Conservation (phyloP, 2,329 filamentous ascomycete species). For the Curvularia verruculosa region DNA sequence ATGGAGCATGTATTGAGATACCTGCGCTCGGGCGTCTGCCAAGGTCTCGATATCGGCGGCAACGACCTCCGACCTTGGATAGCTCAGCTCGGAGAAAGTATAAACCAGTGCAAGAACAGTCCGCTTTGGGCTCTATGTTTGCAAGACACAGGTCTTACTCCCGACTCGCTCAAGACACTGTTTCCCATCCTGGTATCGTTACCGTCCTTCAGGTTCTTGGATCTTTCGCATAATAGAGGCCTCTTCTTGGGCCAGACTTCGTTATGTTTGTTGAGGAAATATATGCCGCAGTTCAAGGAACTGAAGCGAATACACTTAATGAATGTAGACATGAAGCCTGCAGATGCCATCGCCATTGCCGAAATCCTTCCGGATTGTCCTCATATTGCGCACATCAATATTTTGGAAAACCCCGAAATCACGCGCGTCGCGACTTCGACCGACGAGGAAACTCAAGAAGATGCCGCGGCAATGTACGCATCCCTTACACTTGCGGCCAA, state of each 20-base stretch:
- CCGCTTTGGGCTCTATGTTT: constrained; percentile 82
- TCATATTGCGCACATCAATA: constrained; percentile 81
- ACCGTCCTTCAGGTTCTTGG: constrained; percentile 81
- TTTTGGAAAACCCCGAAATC: constrained; percentile 80
- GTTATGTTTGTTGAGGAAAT: constrained; percentile 76
- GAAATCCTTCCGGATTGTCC: constrained; percentile 87
- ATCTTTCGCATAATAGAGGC: constrained; percentile 85
- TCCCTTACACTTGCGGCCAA: constrained; percentile 87
- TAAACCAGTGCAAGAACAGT: constrained; percentile 57
- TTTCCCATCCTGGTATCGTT: constrained; percentile 75
- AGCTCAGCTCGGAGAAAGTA: constrained; percentile 56
- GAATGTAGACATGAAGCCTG: constrained; percentile 81
- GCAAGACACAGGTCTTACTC: constrained; percentile 81
- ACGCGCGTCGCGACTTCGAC: constrained; percentile 73
- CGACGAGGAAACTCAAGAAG: constrained; percentile 82
- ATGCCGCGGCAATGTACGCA: constrained; percentile 91
- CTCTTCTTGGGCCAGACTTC: constrained; percentile 81
- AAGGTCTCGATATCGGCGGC: constrained; percentile 86
- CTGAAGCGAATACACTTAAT: constrained; percentile 86
- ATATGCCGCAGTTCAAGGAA: constrained; percentile 77
- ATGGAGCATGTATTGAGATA: constrained; percentile 78
- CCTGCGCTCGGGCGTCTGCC: constrained; percentile 75
- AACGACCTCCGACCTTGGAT: constrained; percentile 69
- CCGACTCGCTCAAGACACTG: constrained; percentile 73
- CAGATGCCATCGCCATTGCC: constrained; percentile 88